Base-by-base conservation (phyloP, 2,329 filamentous ascomycete genomes). In the Tolypocladium tropicale region DNA sequence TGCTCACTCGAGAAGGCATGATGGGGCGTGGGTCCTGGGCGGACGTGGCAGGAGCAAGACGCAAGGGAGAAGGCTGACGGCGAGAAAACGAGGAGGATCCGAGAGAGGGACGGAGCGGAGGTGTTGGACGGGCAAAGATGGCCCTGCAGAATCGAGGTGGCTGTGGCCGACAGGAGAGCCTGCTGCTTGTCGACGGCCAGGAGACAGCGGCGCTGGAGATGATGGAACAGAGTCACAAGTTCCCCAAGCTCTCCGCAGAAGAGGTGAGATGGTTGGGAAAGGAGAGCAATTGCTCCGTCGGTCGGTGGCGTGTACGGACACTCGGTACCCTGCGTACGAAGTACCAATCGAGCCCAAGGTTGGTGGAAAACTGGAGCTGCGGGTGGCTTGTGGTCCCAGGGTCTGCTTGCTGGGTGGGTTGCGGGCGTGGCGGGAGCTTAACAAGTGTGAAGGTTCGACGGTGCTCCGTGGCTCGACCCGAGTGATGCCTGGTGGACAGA, bases 1-100 rank as follows among this genome's bases (percentile, higher is more conserved):
- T 67, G 55, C 61, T 64, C 56, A 66, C 56, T 56, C 64, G 62
- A 61, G 69, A 64, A 58, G 70, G 64, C 70, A 72, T 72, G 52
- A 53, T 57, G 55, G 56, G n/a, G 48, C 34, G 37, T 39, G 4
- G 39, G 37, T 33, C 14, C 10, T 32, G 34, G 14, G 50, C n/a
- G 39, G 18, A 43, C 25, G 39, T 21, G 54, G 39, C 46, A 32
- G 18, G 23, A 53, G 54, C 25, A 48, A 33, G 34, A 32, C 16
- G 46, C 16, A 11, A 14, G 5, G 49, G 23, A 32, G 54, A 7
- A 33, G 16, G 36, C 36, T 18, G 18, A n/a, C 9, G 36, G 52
- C 30, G 28, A 41, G 25, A 37, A 28, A 34, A 21, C 46, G 21
- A 12, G 32, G n/a, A n/a, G 51, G 37, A 46, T 14, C n/a, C 10